These are phyloP conservation scores for Penicillium parvum DNA, from an alignment of 495 filamentous ascomycete species.

Conservation along the genomic window DNA sequence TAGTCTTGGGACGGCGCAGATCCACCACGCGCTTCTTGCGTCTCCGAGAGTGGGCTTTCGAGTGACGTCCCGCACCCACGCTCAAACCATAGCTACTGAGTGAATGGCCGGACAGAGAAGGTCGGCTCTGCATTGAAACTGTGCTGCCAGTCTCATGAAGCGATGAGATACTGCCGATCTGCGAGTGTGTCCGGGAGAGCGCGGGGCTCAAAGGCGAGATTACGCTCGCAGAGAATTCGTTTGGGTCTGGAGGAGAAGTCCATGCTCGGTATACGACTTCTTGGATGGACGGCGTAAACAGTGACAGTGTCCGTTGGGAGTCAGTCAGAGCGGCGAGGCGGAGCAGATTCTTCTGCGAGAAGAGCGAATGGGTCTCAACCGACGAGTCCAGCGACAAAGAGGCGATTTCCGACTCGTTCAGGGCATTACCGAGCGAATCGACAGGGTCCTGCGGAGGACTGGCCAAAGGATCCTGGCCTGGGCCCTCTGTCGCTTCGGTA, in stretches of 20 bases:
- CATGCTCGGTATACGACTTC: constrained; percentile 89
- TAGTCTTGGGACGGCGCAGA: constrained; percentile 62
- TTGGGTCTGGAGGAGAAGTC: constrained; percentile 73
- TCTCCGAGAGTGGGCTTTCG: constrained; percentile 64
- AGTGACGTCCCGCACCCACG: constrained; percentile 59
- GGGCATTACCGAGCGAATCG: constrained; percentile 67
- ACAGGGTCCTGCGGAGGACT: constrained; percentile 75
- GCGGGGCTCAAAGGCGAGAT: constrained; percentile 48
- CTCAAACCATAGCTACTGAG: constrained; percentile 54
- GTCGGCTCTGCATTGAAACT: constrained; percentile 35
- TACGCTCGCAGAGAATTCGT: constrained; percentile 54
- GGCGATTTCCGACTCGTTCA: constrained; percentile 69
- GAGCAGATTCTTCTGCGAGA: constrained; percentile 85
- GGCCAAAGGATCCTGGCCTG: constrained; percentile 69
- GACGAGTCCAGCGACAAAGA: constrained; percentile 70
- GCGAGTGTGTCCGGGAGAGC: constrained; percentile 58
- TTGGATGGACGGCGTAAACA: constrained; percentile 77
- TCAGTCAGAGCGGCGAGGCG: constrained; percentile 71
- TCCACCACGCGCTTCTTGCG: constrained; percentile 95
- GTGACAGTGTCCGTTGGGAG: constrained; percentile 79
- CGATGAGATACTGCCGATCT: constrained; percentile 52
- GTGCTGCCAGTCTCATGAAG: constrained; percentile 46
- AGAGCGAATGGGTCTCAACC: constrained; percentile 73
- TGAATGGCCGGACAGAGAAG: constrained; percentile 30
- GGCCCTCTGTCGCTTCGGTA: constrained; percentile 30